Base-by-base conservation (phyloP, 2,329 filamentous ascomycete species). In the Diaporthe eres region DNA sequence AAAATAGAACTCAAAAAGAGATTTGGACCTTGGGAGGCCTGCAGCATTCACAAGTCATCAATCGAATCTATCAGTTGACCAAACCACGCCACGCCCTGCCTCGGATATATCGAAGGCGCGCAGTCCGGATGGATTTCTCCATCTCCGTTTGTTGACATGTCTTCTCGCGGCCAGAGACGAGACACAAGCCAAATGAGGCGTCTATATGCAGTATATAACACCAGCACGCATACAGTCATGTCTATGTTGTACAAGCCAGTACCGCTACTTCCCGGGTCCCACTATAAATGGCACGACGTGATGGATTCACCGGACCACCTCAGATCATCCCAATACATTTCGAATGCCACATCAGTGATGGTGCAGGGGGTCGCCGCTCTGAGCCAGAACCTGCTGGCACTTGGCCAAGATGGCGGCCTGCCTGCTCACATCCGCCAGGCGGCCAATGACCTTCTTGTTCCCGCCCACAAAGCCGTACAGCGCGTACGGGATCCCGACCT, bases 391-490 rank as follows among this genome's bases (percentile, higher is more conserved):
- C 79, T 88, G 90, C 81, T 94, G 92, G 81, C 94, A 96, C 83
- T 95, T 94, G 58, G 92, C 90, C 79, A 96, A 86, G 74, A 96
- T 94, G 71, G 91, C 90, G 17, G 94, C 94, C 85, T 97, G 95
- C 80, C 92, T 92, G 37, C 93, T 93, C 2, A 98, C 92, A 80
- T 98, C 94, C 4, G 91, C 93, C 67, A 98, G 87, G 60, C 91
- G 89, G 22, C 93, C 89, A 80, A 98, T 90, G 17, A 98, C 95
- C 79, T 94, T 88, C 84, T 93, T 93, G 83, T 97, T 98, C 8
- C 95, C 94, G 79, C 95, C 91, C 25, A 94, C 90, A 81, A 98
- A 98, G 1, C 94, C 95, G 81, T 96, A 96, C 71, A 97, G 88
- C 8, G 95, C 93, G 81, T 98, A 98, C 2, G 94, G 94, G 74